These are phyloP conservation scores for Mucor racemosus DNA, from an alignment of 371 early-diverging fungal genomes.

Conservation along the genomic window DNA sequence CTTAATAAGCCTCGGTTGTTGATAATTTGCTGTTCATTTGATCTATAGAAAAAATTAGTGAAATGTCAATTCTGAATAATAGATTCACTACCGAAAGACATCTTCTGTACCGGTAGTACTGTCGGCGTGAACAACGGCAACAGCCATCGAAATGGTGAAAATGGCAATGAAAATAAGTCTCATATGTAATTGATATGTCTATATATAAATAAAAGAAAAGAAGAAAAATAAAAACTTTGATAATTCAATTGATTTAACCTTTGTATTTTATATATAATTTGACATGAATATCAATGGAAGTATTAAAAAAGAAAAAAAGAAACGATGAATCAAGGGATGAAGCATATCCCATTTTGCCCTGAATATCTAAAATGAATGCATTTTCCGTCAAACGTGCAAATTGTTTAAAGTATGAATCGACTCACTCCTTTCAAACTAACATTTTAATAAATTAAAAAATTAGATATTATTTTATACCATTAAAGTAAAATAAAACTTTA, in stretches of 20 bases:
- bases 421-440: not conserved
- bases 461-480: not conserved
- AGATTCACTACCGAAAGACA: conserved; percentile 6
- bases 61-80: not conserved
- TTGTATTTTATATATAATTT: conserved; percentile 4
- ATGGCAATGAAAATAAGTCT: conserved; percentile 8
- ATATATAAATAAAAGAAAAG: not conserved
- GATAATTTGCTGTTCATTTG: not conserved
- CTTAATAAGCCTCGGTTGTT: not conserved
- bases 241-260: not conserved
- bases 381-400: not conserved
- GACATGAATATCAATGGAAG: conserved; percentile 11
- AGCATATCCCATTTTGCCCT: conserved; percentile 2
- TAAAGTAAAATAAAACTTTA: no score
- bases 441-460: conserved; percentile 3
- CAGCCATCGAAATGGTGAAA: conserved; percentile 13
- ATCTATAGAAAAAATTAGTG: not conserved
- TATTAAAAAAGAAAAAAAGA: not conserved
- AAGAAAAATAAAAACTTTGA: not conserved
- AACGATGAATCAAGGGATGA: not conserved
- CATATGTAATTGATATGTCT: conserved; percentile 10
- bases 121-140: conserved; percentile 13
- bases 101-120: not conserved
- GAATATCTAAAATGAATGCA: conserved; percentile 5
- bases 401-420: not conserved